A percentile compares a stretch with the other conserved stretches of the same genome.
These are phyloP conservation scores for Reticulascus tulasneorum DNA, from an alignment of 2,329 filamentous ascomycete genomes.

Conservation along the genomic window DNA sequence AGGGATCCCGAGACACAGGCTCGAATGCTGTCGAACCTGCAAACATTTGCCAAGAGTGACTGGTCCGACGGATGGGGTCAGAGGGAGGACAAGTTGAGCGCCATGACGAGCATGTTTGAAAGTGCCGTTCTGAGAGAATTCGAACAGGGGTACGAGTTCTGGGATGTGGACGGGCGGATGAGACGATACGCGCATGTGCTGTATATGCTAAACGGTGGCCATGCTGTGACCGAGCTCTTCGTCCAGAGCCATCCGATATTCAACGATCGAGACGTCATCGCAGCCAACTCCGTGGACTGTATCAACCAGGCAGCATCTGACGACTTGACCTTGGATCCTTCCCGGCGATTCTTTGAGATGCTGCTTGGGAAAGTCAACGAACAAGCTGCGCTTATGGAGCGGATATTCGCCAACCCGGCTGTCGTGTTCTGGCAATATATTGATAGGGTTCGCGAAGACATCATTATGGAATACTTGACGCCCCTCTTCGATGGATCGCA, in stretches of 20 bases:
- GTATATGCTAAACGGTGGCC: conserved; percentile 74
- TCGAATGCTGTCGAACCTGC: conserved; percentile 78
- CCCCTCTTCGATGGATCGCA: conserved; percentile 85
- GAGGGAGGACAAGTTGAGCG: conserved; percentile 67
- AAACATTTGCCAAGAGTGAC: conserved; percentile 75
- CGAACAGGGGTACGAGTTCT: conserved; percentile 83
- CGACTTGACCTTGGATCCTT: conserved; percentile 74
- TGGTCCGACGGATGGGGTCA: conserved; percentile 69
- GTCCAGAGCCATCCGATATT: conserved; percentile 86
- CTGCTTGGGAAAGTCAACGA: conserved; percentile 76
- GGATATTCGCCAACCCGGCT: conserved; percentile 71
- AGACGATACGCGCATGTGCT: conserved; percentile 83
- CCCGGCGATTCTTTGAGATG: conserved; percentile 73
- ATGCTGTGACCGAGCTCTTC: conserved; percentile 76
- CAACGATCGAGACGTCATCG: conserved; percentile 64
- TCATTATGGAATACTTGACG: conserved; percentile 82
- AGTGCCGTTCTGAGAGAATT: conserved; percentile 88
- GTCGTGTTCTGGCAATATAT: conserved; percentile 74
- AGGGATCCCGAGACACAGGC: conserved; percentile 87
- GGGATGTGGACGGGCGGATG: conserved; percentile 88
- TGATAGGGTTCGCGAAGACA: conserved; percentile 77
- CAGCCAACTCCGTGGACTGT: conserved; percentile 72
- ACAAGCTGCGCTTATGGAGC: conserved; percentile 73
- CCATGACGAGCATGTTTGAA: conserved; percentile 81
- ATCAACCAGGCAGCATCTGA: conserved; percentile 64